Percentiles rank a stretch among this genome's conserved stretches.
These are phyloP conservation scores for Fusarium sp. DNA, from an alignment of 2,329 filamentous ascomycete species.

Conservation along the genomic window DNA sequence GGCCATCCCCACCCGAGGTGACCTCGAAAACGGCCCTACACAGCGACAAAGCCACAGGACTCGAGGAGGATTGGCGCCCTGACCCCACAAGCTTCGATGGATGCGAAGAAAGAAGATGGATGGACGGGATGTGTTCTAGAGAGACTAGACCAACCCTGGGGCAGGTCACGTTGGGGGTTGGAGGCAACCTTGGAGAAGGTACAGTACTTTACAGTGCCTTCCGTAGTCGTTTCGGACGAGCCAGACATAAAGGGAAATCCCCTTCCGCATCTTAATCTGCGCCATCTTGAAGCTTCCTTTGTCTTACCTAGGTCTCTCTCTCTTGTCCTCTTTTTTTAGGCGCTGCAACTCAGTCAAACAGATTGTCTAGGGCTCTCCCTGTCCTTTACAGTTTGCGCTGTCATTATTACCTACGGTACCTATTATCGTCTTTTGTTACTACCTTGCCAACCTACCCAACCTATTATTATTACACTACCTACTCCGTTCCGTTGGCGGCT, in stretches of 20 bases:
- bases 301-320: not conserved
- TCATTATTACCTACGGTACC: not conserved
- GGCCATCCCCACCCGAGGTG: conserved; percentile 25
- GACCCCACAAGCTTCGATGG: conserved; percentile 36
- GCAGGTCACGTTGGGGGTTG: conserved; percentile 40
- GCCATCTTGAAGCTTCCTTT: conserved; percentile 9
- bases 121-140: not conserved
- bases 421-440: conserved; percentile 1
- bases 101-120: conserved; percentile 9
- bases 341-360: not conserved
- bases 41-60: conserved; percentile 31
- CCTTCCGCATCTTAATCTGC: conserved; percentile 29
- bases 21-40: conserved; percentile 31
- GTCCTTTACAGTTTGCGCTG: conserved; percentile 7
- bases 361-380: conserved; percentile 1
- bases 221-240: conserved; percentile 26
- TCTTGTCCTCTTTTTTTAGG: conserved; percentile 3
- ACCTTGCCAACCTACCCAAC: not conserved
- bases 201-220: conserved; percentile 2
- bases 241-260: conserved; percentile 42
- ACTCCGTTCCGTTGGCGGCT: not conserved
- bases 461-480: conserved; percentile 4
- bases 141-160: conserved; percentile 15
- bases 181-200: conserved; percentile 30
- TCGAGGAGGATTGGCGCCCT: conserved; percentile 32